Evolutionary conservation across 2,329 filamentous ascomycete genomes (phyloP).

Genomic region (Parasarocladium wereldwijsianum): DNA sequence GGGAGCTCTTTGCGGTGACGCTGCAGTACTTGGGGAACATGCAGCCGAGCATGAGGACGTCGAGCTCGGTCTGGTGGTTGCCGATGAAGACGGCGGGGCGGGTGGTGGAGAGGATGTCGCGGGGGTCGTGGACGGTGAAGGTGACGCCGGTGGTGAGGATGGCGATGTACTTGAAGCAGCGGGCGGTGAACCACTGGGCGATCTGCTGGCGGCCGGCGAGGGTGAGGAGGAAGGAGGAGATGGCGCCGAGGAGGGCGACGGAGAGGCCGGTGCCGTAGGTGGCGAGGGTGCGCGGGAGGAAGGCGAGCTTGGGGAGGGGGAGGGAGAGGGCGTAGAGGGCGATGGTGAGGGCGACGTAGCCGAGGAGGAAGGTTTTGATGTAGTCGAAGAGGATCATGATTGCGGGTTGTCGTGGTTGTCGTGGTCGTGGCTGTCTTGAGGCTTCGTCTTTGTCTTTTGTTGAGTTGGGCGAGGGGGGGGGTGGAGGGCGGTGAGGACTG

Average conservation of each 20-base stretch:
- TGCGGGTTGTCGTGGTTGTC: constrained; percentile 5
- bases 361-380: constrained; percentile 31
- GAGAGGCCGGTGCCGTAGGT: constrained; percentile 47
- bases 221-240: constrained; percentile 58
- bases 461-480: background rate
- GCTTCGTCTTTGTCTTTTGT: background rate
- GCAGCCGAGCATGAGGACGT: constrained; percentile 78
- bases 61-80: constrained; percentile 94
- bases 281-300: constrained; percentile 53
- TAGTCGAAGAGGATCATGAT: constrained; percentile 23
- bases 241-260: constrained; percentile 57
- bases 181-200: constrained; percentile 72
- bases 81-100: constrained; percentile 83
- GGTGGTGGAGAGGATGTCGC: constrained; percentile 44
- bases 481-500: background rate
- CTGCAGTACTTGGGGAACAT: constrained; percentile 87
- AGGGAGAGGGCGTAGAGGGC: constrained; percentile 49
- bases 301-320: constrained; percentile 43
- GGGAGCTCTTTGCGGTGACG: constrained; percentile 78
- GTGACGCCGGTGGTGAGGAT: constrained; percentile 57
- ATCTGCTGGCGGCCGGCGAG: constrained; percentile 57
- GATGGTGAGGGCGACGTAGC: constrained; percentile 35
- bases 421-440: background rate
- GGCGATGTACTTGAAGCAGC: constrained; percentile 72
- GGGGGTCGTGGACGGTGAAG: constrained; percentile 58